Evolutionary conservation across 768 basidiomycete species (phyloP), one percentile per base, ranked within the genome.

Genomic region (Pluteus cervinus): DNA sequence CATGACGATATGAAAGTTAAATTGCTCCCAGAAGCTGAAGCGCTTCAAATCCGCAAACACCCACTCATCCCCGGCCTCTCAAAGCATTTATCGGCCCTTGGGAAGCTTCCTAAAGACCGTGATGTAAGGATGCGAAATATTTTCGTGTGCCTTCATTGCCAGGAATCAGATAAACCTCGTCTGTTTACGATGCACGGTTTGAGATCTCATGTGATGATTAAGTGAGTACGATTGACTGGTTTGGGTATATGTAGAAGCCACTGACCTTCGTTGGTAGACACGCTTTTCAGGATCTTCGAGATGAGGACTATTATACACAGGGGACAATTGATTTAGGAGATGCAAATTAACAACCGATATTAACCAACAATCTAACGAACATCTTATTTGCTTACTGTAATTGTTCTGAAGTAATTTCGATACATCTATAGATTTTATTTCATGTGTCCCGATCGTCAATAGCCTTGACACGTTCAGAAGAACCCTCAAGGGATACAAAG

Each of bases 201-300:
- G 36, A 60, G 73, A 26, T 81, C 79, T 16, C 83, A 86, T 44
- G 47, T 74, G 41, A 79, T 79, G 48, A 66, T 58, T 44, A 81
- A 74, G 82, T 83, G 44, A 45, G 75, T 53, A 7, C 16, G 24
- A 21, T 28, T 29, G 9, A 8, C 22, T 26, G 15, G 21, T 17
- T 41, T 23, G 24, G 15, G 6, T 5, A 5, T 8, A 7, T 24
- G 30, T 30, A 29, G 24, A 18, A 22, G 29, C 29, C 4, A 33
- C 16, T 26, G 9, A 37, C 32, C 8, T 16, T 9, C 28, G 31
- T 38, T 31, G 38, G 23, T 39, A 82, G 81, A 47, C 81, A 81
- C 56, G 55, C 57, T 9, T 58, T 76, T 24, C 47, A 51, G 24
- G 47, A 54, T 12, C 56, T 76, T 22, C 60, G 67, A 0, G 78